A percentile compares a stretch with the other conserved stretches of the same genome.
Conservation (phyloP, 2,329 filamentous ascomycete species). For the Claviceps citrina region DNA sequence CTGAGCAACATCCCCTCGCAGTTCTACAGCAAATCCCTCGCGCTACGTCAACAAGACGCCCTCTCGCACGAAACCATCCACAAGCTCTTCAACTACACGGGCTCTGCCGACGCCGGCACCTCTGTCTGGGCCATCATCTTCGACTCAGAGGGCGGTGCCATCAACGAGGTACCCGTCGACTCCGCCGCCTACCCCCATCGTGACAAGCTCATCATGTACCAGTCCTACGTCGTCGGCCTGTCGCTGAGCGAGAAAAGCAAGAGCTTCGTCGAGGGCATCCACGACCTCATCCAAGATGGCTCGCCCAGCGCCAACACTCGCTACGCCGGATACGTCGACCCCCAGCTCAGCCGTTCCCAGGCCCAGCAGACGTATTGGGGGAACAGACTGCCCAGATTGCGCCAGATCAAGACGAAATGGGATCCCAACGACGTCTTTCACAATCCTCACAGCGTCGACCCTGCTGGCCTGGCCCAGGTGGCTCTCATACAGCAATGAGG, state of each 20-base stretch:
- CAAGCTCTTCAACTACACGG: constrained; percentile 38
- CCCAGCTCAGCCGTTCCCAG: constrained; percentile 23
- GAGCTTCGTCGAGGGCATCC: constrained; percentile 36
- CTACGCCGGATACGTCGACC: constrained; percentile 51
- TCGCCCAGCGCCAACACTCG: constrained; percentile 29
- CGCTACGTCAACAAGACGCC: constrained; percentile 33
- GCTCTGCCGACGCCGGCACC: constrained; percentile 32
- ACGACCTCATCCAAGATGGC: constrained; percentile 25
- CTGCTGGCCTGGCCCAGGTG: constrained; percentile 35
- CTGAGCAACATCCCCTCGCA: constrained; percentile 30
- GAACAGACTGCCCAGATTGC: constrained; percentile 30
- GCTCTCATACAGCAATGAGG: too few relatives aligned
- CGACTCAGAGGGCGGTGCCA: constrained; percentile 44
- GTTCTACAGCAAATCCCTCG: constrained; percentile 44
- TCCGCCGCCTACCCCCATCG: constrained; percentile 48
- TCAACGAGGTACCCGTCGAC: constrained; percentile 37
- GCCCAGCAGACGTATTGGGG: constrained; percentile 41
- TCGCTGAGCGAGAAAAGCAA: constrained; percentile 30
- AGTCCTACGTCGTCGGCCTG: constrained; percentile 42
- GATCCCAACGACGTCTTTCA: constrained; percentile 41
- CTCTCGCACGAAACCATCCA: constrained; percentile 30
- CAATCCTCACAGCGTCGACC: constrained; percentile 43
- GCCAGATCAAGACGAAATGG: constrained; percentile 33
- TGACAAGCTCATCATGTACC: constrained; percentile 48
- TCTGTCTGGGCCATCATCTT: constrained; percentile 47